Evolutionary conservation across 1,139 yeast genomes (phyloP).

Genomic region (Yamadazyma oceani): DNA sequence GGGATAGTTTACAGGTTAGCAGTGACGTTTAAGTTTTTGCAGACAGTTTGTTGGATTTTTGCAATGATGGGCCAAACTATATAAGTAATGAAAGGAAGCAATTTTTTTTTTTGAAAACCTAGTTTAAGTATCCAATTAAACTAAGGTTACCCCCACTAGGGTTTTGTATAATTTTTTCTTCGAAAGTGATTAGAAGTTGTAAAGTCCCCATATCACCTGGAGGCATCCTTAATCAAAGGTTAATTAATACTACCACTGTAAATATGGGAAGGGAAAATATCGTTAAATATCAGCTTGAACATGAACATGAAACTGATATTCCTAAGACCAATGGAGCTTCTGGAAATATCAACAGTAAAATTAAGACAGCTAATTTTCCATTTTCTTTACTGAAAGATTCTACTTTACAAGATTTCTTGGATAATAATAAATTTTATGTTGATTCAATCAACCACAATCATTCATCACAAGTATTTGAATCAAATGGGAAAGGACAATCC

Average conservation of each 20-base stretch:
- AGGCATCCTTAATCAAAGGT: neutral
- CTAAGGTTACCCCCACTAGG: too few species aligned
- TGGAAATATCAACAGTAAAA: slow-evolving; percentile 11
- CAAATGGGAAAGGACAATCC: slow-evolving; percentile 80
- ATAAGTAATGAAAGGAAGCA: neutral
- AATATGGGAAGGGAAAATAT: slow-evolving; percentile 49
- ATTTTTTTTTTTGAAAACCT: neutral
- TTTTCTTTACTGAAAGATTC: slow-evolving; percentile 61
- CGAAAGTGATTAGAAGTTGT: slow-evolving; percentile 1
- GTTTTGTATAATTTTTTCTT: too few species aligned
- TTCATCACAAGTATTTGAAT: slow-evolving; percentile 61
- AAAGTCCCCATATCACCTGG: neutral
- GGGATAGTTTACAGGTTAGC: slow-evolving; percentile 1
- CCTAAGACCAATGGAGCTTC: slow-evolving; percentile 12
- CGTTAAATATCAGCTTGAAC: slow-evolving; percentile 41
- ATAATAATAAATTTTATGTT: slow-evolving; percentile 69
- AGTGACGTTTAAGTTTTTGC: slow-evolving; percentile 3
- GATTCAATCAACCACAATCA: slow-evolving; percentile 56
- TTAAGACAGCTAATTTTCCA: slow-evolving; percentile 36
- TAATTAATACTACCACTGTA: slow-evolving; percentile 3
- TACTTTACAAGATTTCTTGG: slow-evolving; percentile 60
- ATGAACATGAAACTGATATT: slow-evolving; percentile 41
- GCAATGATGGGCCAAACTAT: neutral
- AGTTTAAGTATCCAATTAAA: too few species aligned
- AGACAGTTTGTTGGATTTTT: slow-evolving; percentile 2